phyloP scores from a whole-genome alignment of 2,329 filamentous ascomycete species.

The Biscogniauxia sp. region DNA sequence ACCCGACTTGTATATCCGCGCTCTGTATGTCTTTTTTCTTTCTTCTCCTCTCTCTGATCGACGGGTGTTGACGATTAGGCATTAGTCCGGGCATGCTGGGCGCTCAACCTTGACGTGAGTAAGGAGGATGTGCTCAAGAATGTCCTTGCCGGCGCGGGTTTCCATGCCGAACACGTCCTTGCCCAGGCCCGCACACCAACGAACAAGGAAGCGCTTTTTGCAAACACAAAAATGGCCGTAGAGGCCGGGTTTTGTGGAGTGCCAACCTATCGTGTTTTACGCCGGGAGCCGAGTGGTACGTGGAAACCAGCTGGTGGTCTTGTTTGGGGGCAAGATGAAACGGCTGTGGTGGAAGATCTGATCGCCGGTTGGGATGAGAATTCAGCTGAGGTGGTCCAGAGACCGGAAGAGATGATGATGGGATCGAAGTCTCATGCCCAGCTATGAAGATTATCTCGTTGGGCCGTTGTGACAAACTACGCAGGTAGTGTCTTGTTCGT shows the following conservation, averaged over 20 bases:
- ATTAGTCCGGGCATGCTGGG: conserved; percentile 9
- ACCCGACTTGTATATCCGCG: conserved; percentile 1
- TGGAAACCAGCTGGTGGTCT: conserved; percentile 6
- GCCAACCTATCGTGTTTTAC: conserved; percentile 11
- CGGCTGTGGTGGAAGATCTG: conserved; percentile 9
- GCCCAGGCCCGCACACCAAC: not conserved
- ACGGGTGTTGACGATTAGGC: no score
- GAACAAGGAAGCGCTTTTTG: conserved; percentile 2
- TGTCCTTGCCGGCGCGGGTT: conserved; percentile 6
- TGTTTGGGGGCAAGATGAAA: conserved; percentile 13
- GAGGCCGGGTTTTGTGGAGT: conserved; percentile 11
- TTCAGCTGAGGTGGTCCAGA: not conserved
- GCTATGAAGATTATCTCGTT: not conserved
- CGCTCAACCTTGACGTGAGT: conserved; percentile 7
- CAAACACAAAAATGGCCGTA: conserved; percentile 8
- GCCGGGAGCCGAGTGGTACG: not conserved
- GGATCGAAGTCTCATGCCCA: not conserved
- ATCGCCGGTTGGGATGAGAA: conserved; percentile 12
- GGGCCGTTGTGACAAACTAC: not conserved
- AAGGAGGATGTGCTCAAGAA: conserved; percentile 5
- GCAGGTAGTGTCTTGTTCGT: not conserved
- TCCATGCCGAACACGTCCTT: conserved; percentile 7
- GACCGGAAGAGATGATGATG: not conserved
- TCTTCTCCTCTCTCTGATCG: no score
- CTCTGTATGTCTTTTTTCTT: conserved; percentile 4